phyloP scores from a whole-genome alignment of 192 early-diverging fungal genomes.

The Geranomyces michiganensis region DNA sequence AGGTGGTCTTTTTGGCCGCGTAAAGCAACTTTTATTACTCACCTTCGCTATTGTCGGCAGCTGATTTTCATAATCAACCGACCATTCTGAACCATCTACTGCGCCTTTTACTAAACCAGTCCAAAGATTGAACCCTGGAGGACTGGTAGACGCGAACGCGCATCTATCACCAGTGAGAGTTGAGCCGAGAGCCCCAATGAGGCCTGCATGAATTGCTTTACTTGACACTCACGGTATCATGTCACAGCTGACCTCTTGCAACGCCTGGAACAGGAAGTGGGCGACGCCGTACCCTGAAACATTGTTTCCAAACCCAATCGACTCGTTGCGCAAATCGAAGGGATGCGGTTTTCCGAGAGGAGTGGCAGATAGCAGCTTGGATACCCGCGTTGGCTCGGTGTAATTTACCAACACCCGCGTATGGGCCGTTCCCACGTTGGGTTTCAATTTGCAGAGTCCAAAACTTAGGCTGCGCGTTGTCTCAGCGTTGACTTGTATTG shows the following conservation, averaged over 20 bases:
- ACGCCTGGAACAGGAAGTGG: neutral
- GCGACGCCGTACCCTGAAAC: neutral
- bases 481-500: neutral
- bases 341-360: neutral
- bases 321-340: neutral
- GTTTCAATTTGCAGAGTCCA: neutral
- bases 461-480: neutral
- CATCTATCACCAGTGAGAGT: no score
- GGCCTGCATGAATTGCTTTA: no score
- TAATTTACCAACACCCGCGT: neutral
- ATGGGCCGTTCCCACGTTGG: neutral
- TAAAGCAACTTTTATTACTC: neutral
- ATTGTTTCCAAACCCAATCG: neutral
- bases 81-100: neutral
- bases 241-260: neutral
- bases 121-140: neutral
- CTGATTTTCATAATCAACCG: conserved; percentile 1
- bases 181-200: no score
- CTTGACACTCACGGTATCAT: neutral
- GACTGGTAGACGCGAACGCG: neutral
- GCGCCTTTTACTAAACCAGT: neutral
- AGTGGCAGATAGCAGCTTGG: neutral
- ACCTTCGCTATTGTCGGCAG: neutral
- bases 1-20: no score
- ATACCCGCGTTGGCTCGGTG: conserved; percentile 3